A percentile compares a stretch with the other conserved stretches of the same genome.
Conservation (phyloP, 1,139 yeast genomes). For the Tardiomyces blankii region DNA sequence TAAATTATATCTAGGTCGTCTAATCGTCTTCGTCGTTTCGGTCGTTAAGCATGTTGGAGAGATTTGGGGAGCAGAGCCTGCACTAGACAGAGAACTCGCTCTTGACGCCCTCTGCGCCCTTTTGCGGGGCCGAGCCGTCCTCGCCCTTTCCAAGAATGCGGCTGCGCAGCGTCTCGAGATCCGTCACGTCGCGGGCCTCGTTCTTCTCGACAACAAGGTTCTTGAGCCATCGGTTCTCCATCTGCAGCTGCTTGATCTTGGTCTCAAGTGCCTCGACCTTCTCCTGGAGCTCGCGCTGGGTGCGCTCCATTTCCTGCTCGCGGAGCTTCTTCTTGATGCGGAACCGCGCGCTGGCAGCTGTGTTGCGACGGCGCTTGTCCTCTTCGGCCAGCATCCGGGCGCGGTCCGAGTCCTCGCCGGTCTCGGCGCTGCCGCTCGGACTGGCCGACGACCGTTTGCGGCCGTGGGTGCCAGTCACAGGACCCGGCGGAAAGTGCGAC, state of each 20-base stretch:
- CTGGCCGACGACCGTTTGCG: background rate
- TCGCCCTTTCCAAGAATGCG: conserved; percentile 3
- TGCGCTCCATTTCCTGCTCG: conserved; percentile 75
- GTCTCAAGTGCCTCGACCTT: conserved; percentile 48
- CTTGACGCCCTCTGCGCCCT: background rate
- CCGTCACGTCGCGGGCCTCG: conserved; percentile 27
- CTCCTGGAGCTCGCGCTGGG: conserved; percentile 51
- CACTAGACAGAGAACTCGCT: background rate
- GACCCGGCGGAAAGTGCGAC: background rate
- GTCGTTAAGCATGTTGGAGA: background rate
- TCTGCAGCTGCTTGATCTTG: conserved; percentile 57
- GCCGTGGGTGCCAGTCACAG: background rate
- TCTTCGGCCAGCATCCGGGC: conserved; percentile 31
- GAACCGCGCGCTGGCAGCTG: conserved; percentile 75
- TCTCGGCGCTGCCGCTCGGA: background rate
- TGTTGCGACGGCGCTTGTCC: conserved; percentile 63
- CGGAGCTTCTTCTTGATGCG: conserved; percentile 71
- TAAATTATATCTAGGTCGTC: background rate
- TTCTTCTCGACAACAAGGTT: conserved; percentile 61
- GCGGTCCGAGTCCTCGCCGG: background rate
- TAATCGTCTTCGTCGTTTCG: background rate
- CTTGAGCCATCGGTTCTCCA: conserved; percentile 73
- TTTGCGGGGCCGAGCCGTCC: background rate
- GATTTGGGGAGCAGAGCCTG: background rate
- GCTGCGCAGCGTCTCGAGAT: conserved; percentile 16